Conservation (phyloP, 805 yeast genomes). For the Saccharomycopsis microspora region DNA sequence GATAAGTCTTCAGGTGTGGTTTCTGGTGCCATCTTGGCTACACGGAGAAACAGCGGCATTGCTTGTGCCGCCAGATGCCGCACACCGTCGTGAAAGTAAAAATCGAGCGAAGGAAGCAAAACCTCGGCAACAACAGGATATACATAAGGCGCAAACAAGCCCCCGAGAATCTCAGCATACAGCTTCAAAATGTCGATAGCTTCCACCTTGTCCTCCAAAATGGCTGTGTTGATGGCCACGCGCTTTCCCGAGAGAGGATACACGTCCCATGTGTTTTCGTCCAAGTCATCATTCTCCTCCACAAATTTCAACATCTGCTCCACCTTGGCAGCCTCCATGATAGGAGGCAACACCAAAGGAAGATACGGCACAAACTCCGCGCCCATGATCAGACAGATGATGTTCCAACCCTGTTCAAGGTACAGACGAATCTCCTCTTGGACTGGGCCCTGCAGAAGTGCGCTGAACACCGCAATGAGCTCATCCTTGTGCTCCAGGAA, state of each 20-base stretch:
- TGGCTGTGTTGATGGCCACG: conserved; percentile 87
- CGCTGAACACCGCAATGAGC: conserved; percentile 57
- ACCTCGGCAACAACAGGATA: conserved; percentile 67
- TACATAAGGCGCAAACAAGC: conserved; percentile 74
- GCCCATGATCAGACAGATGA: conserved; percentile 80
- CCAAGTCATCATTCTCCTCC: conserved; percentile 69
- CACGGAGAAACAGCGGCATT: conserved; percentile 63
- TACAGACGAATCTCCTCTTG: conserved; percentile 63
- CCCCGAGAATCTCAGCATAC: conserved; percentile 78
- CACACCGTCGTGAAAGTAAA: conserved; percentile 89
- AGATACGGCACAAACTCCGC: conserved; percentile 76
- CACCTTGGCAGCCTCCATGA: conserved; percentile 75
- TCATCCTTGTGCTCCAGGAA: conserved; percentile 68
- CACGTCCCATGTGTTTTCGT: conserved; percentile 92
- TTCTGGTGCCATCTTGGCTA: conserved; percentile 41
- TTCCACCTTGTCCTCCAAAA: conserved; percentile 86
- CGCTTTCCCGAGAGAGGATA: conserved; percentile 84
- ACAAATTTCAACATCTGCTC: conserved; percentile 81
- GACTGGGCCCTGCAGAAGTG: conserved; percentile 24
- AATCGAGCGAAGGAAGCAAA: conserved; percentile 80
- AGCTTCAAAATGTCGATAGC: conserved; percentile 82
- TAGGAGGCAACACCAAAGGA: conserved; percentile 81
- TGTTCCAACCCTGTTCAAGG: conserved; percentile 92
- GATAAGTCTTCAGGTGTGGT: conserved; percentile 46
- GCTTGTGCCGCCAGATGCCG: conserved; percentile 83